phyloP scores from a whole-genome alignment of 2,329 filamentous ascomycete genomes.

The Trichocomaceae sp. region DNA sequence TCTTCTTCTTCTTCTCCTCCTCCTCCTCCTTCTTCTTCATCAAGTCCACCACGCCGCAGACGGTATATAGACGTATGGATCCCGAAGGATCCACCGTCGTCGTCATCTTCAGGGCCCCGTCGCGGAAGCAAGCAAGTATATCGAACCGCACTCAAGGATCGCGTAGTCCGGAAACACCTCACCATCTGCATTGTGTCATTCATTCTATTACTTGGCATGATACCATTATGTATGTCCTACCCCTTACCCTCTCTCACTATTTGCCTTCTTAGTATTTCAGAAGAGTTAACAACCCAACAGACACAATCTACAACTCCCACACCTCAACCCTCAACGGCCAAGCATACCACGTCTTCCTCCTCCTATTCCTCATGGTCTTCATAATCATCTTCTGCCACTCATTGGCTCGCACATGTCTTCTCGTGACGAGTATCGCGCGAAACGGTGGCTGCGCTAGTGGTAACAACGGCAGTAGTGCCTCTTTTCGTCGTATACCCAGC shows the following conservation, averaged over 20 bases:
- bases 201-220: conserved; percentile 51
- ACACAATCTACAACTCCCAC: conserved; percentile 65
- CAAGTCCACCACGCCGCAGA: conserved; percentile 3
- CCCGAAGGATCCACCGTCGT: conserved; percentile 8
- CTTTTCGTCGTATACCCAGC: conserved; percentile 35
- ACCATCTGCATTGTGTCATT: conserved; percentile 43
- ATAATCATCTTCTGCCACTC: conserved; percentile 77
- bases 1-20: too few species aligned
- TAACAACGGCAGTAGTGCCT: not conserved
- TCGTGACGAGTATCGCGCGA: conserved; percentile 45
- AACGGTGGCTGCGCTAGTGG: conserved; percentile 17
- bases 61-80: conserved; percentile 9
- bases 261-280: too few species aligned
- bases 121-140: conserved; percentile 7
- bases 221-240: conserved; percentile 58
- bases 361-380: conserved; percentile 67
- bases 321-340: conserved; percentile 57
- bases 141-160: conserved; percentile 15
- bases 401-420: conserved; percentile 65
- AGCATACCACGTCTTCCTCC: conserved; percentile 72
- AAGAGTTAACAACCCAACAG: too few species aligned
- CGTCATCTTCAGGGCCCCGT: not conserved
- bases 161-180: conserved; percentile 14
- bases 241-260: too few species aligned
- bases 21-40: too few species aligned